Evolutionary conservation across 2,329 filamentous ascomycete species (phyloP).

Genomic region (Cercospora sojina): DNA sequence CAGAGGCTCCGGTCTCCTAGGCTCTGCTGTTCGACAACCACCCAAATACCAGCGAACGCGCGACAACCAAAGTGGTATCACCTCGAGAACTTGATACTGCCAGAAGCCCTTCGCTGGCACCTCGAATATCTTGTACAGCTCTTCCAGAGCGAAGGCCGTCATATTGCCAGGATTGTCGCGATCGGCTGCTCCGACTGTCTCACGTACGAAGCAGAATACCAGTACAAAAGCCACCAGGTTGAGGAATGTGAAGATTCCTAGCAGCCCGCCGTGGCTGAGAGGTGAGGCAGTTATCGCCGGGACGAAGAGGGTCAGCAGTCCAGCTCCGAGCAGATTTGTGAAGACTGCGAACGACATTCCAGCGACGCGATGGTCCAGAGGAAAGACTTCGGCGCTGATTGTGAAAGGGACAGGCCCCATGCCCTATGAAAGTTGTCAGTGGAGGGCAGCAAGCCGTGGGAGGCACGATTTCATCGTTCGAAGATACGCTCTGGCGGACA

Average conservation of each 20-base stretch:
- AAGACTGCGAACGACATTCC: constrained; percentile 69
- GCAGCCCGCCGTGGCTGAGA: constrained; percentile 26
- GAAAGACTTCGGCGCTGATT: constrained; percentile 69
- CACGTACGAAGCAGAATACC: constrained; percentile 37
- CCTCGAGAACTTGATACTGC: not conserved
- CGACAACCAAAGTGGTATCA: not conserved
- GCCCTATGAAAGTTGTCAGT: not conserved
- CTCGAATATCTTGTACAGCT: constrained; percentile 37
- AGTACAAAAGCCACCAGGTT: constrained; percentile 35
- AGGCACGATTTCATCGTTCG: too few relatives aligned
- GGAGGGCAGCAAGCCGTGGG: not conserved
- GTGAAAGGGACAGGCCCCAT: constrained; percentile 53
- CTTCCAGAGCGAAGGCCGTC: constrained; percentile 32
- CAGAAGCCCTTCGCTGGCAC: constrained; percentile 13
- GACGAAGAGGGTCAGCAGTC: constrained; percentile 34
- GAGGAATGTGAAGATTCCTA: constrained; percentile 35
- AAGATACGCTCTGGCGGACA: constrained; percentile 47
- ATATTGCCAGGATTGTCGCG: constrained; percentile 25
- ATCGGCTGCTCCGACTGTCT: constrained; percentile 32
- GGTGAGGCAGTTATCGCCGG: constrained; percentile 25
- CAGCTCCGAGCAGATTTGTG: constrained; percentile 35
- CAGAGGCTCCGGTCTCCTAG: not conserved
- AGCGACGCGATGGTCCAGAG: constrained; percentile 63
- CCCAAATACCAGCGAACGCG: not conserved
- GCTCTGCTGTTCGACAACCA: not conserved